Conservation (phyloP, 2,329 filamentous ascomycete species). For the Trematosphaeria pertusa region DNA sequence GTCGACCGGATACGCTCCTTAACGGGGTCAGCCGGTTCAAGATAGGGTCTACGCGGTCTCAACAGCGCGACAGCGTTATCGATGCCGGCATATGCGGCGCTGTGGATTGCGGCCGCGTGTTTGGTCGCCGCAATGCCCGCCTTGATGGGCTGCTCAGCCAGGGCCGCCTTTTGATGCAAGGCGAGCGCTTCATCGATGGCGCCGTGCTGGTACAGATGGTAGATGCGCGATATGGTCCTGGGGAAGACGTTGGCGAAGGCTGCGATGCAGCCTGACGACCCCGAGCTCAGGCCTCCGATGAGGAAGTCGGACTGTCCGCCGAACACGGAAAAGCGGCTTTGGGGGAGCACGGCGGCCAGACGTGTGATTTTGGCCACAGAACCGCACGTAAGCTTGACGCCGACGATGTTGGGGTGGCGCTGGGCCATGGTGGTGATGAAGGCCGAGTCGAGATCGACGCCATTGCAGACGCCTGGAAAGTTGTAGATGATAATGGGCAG, state of each 20-base stretch:
- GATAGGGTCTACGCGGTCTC: conserved; percentile 24
- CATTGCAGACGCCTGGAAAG: conserved; percentile 70
- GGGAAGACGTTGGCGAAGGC: conserved; percentile 64
- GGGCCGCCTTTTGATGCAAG: conserved; percentile 66
- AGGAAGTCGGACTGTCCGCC: conserved; percentile 77
- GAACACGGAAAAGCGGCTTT: conserved; percentile 68
- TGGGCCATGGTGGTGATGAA: conserved; percentile 63
- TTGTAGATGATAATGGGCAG: conserved; percentile 75
- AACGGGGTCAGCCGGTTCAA: conserved; percentile 16
- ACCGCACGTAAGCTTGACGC: conserved; percentile 73
- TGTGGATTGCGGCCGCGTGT: conserved; percentile 67
- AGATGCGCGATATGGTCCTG: conserved; percentile 62
- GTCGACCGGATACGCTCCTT: conserved; percentile 19
- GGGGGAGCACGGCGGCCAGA: conserved; percentile 58
- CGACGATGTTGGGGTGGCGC: conserved; percentile 67
- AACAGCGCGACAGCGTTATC: conserved; percentile 21
- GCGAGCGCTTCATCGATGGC: conserved; percentile 62
- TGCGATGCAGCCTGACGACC: conserved; percentile 61
- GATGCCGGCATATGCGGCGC: conserved; percentile 63
- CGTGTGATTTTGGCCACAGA: conserved; percentile 75
- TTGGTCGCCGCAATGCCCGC: conserved; percentile 70
- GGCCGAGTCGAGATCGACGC: conserved; percentile 71
- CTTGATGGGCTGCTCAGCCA: conserved; percentile 70
- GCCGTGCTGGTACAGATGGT: conserved; percentile 64
- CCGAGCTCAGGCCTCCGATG: conserved; percentile 59